Evolutionary conservation across 306 rosid species (phyloP).

Genomic region (Vigna hirtella): DNA sequence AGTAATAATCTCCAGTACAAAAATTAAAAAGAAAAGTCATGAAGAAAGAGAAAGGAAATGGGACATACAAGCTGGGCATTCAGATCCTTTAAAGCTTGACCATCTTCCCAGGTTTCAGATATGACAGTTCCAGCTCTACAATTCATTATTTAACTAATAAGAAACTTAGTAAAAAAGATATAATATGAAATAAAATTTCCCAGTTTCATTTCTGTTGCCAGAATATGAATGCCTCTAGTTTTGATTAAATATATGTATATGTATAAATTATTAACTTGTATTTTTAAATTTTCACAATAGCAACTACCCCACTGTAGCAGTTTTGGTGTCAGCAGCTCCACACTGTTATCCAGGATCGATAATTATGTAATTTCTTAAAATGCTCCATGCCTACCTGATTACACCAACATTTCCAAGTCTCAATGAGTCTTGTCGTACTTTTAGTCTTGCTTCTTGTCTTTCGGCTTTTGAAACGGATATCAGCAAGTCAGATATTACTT

Average conservation of each 20-base stretch:
- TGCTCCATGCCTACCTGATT: constrained; percentile 64
- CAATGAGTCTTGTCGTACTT: constrained; percentile 95
- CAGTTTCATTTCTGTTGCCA: not conserved
- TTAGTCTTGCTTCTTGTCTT: constrained; percentile 97
- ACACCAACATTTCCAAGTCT: constrained; percentile 99
- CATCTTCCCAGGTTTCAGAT: constrained; percentile 99
- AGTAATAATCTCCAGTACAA: not conserved
- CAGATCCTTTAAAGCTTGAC: constrained; percentile 94
- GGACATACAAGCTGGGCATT: constrained; percentile 87
- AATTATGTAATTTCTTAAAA: constrained; percentile 7
- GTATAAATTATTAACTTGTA: not conserved
- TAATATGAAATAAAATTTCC: constrained; percentile 5
- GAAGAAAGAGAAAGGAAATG: constrained; percentile 32
- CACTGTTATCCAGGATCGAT: not conserved
- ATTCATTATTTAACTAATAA: constrained; percentile 44
- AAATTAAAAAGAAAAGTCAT: constrained; percentile 31
- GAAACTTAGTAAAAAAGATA: constrained; percentile 22
- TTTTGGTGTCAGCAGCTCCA: not conserved
- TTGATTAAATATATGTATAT: not conserved
- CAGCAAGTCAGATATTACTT: constrained; percentile 89
- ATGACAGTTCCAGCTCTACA: constrained; percentile 98
- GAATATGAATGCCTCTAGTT: not conserved
- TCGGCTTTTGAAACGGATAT: constrained; percentile 96
- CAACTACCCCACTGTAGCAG: not conserved
- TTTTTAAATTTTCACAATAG: not conserved